Evolutionary conservation across 306 rosid genomes (phyloP).

Genomic region (Sphenostylis stenocarpa): DNA sequence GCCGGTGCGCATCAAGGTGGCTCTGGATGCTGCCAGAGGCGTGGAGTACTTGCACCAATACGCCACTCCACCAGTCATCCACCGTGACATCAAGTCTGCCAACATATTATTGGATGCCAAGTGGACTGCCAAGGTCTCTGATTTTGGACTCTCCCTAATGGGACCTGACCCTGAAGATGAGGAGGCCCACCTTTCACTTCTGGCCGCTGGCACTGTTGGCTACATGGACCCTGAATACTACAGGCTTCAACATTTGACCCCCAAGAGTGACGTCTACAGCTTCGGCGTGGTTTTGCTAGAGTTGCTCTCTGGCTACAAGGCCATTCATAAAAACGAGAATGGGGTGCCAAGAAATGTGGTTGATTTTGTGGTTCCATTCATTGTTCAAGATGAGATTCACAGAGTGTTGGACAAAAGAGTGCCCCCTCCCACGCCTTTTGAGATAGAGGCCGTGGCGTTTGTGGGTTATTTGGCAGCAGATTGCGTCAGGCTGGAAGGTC

Average conservation of each 20-base stretch:
- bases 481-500: slow-evolving; percentile 69
- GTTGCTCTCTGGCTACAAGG: slow-evolving; percentile 61
- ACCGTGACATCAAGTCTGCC: slow-evolving; percentile 74
- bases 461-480: slow-evolving; percentile 84
- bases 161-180: slow-evolving; percentile 64
- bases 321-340: slow-evolving; percentile 66
- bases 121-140: slow-evolving; percentile 65
- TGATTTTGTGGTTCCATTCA: slow-evolving; percentile 68
- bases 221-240: slow-evolving; percentile 96
- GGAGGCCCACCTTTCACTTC: slow-evolving; percentile 50
- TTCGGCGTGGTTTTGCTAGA: slow-evolving; percentile 79
- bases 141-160: slow-evolving; percentile 74
- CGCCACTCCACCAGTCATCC: slow-evolving; percentile 65
- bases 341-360: slow-evolving; percentile 84
- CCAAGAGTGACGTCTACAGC: slow-evolving; percentile 88
- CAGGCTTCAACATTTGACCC: slow-evolving; percentile 64
- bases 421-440: slow-evolving; percentile 76
- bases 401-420: slow-evolving; percentile 67
- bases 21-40: slow-evolving; percentile 79
- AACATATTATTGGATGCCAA: slow-evolving; percentile 62
- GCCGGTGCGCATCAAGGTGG: slow-evolving; percentile 52
- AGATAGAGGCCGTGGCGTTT: slow-evolving; percentile 73
- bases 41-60: slow-evolving; percentile 68
- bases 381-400: slow-evolving; percentile 72
- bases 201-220: slow-evolving; percentile 76